Base-by-base conservation (phyloP, 2,329 filamentous ascomycete genomes). In the Xylariaceae sp. region DNA sequence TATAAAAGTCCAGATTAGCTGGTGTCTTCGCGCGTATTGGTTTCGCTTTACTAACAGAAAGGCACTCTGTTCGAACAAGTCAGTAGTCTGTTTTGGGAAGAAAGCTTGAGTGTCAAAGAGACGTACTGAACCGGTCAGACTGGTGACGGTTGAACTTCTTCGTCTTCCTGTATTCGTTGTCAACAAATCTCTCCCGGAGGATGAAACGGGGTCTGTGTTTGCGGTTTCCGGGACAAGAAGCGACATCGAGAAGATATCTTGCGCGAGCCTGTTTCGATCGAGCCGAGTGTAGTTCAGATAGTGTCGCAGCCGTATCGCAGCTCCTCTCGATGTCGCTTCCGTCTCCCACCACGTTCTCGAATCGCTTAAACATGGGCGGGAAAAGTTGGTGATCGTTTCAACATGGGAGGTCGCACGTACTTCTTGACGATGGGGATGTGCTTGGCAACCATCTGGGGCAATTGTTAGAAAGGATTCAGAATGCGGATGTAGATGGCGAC, bases 361-460 rank as follows among this genome's bases (percentile, higher is more conserved):
- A n/a, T n/a, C n/a, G n/a, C n/a, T n/a, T n/a, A n/a, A n/a, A n/a
- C n/a, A n/a, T n/a, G n/a, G n/a, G n/a, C n/a, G n/a, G n/a, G n/a
- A n/a, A n/a, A n/a, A n/a, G n/a, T n/a, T n/a, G n/a, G n/a, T n/a
- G n/a, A n/a, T n/a, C n/a, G n/a, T n/a, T n/a, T n/a, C n/a, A 36
- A 30, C 39, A 34, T 28, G 40, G 39, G 47, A 47, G 44, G 52
- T 54, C 44, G 57, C 64, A 88, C 88, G 67, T 90, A 94, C 88
- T 98, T 98, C 88, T 98, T 98, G 68, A 98, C 87, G 81, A 98
- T 98, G 66, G 89, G 84, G 68, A 97, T 82, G 75, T 97, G 92
- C 81, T 94, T 94, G 86, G 89, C 81, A 80, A 90, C 88, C 92
- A 97, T 97, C 89, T 90, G 65, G 48, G 50, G 38, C 40, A 46